Evolutionary conservation across 139 green algal species (phyloP).

Genomic region (Edaphochlamys debaryana): DNA sequence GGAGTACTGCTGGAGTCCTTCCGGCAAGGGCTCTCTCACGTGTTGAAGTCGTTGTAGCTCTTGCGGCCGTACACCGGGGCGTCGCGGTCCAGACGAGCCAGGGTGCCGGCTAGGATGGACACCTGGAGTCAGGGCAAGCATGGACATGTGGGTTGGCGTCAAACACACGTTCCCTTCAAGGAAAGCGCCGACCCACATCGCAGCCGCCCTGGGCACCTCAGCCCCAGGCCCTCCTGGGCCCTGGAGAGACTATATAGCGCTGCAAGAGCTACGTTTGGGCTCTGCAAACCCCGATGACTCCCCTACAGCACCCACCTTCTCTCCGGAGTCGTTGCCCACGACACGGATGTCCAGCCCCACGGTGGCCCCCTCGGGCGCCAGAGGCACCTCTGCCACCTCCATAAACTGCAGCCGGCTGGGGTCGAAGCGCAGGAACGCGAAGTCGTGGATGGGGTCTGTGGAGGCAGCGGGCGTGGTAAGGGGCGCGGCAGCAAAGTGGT

Average conservation of each 20-base stretch:
- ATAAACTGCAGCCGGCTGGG: slow-evolving; percentile 79
- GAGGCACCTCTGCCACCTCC: slow-evolving; percentile 70
- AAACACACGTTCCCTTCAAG: too few species aligned
- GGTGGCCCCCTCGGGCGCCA: slow-evolving; percentile 78
- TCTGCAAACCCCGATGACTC: too few species aligned
- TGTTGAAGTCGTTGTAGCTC: slow-evolving; percentile 96
- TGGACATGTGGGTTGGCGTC: too few species aligned
- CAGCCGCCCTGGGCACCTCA: too few species aligned
- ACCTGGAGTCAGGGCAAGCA: too few species aligned
- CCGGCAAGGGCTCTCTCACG: too few species aligned
- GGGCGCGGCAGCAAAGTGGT: neutral
- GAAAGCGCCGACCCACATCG: too few species aligned
- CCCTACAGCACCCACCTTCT: too few species aligned
- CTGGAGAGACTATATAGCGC: too few species aligned
- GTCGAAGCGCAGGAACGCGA: slow-evolving; percentile 87
- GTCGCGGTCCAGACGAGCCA: slow-evolving; percentile 91
- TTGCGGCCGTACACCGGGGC: slow-evolving; percentile 81
- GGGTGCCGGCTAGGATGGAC: slow-evolving; percentile 89
- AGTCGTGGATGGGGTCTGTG: slow-evolving; percentile 82
- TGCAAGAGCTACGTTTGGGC: too few species aligned
- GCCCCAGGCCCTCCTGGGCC: too few species aligned
- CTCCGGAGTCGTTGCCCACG: slow-evolving; percentile 58
- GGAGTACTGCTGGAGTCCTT: too few species aligned
- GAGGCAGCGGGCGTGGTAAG: neutral
- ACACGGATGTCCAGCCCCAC: slow-evolving; percentile 93